Base-by-base conservation (phyloP, 2,329 filamentous ascomycete genomes). In the Penicillium freii region DNA sequence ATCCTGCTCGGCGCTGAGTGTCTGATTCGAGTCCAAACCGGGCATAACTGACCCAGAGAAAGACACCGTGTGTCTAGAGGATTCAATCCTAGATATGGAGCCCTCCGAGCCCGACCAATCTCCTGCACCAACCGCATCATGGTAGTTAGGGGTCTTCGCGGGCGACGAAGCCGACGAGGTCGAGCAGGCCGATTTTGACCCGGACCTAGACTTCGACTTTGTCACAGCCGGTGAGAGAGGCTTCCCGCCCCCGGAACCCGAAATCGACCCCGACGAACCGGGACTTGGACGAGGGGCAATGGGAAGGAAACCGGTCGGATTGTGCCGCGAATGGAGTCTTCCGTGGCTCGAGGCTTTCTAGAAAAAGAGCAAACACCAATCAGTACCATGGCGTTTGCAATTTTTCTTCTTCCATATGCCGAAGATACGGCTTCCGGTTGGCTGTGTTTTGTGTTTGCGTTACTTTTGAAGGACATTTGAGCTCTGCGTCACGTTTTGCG, bases 401-500 rank as follows among this genome's bases (percentile, higher is more conserved):
- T 51, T 60, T 51, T 54, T 61, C 57, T 57, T 40, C 23, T 51
- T 57, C 40, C 53, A 34, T 23, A 23, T 38, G 47, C 44, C 54
- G 54, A 56, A 56, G 52, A 63, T 54, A 55, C 56, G 62, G 54
- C 51, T 50, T 60, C 55, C 51, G 45, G 46, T 51, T 51, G 48
- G 54, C 27, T 51, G 56, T 54, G 48, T 61, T 54, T 42, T 61
- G 62, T 63, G 51, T 53, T 60, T 64, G 63, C 63, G 63, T 66
- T 70, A 71, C 69, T 71, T 72, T 71, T 69, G 63, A 65, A 58
- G 57, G 44, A 46, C 29, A 58, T 62, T 70, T 69, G 48, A 65
- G 61, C 63, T 74, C 71, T 55, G 68, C 65, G 60, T 74, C 72
- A 40, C 71, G 71, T 57, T 66, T 71, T 40, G 69, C 62, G 51